Percentiles rank a stretch among this genome's conserved stretches.
phyloP scores from a whole-genome alignment of 495 filamentous ascomycete species.

The Neurospora sp. region DNA sequence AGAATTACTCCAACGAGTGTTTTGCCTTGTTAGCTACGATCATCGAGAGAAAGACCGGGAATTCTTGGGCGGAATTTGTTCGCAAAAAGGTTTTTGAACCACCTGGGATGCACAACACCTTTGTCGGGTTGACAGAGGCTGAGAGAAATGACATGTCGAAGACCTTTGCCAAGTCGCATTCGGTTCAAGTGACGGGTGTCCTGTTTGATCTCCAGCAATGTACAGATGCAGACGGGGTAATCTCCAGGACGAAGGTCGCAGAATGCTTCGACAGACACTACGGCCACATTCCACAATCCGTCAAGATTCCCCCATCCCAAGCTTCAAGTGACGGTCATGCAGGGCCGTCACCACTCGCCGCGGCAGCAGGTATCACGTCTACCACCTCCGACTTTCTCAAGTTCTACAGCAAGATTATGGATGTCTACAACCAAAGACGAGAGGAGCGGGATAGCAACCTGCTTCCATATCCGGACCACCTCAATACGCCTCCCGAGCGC shows the following conservation, averaged over 20 bases:
- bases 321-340: background rate
- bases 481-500: background rate
- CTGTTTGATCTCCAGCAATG: background rate
- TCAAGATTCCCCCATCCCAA: slow-evolving; percentile 1
- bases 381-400: slow-evolving; percentile 5
- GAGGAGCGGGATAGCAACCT: too few species aligned
- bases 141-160: background rate
- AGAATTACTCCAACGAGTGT: slow-evolving; percentile 14
- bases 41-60: slow-evolving; percentile 1
- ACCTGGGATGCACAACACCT: slow-evolving; percentile 4
- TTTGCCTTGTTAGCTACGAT: slow-evolving; percentile 4
- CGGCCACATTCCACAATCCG: background rate
- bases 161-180: slow-evolving; percentile 1
- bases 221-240: background rate
- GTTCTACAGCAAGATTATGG: slow-evolving; percentile 6
- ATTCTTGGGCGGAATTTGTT: slow-evolving; percentile 2
- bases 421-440: slow-evolving; percentile 1
- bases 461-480: background rate
- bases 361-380: slow-evolving; percentile 11
- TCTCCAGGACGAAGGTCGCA: background rate
- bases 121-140: background rate
- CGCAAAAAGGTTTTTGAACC: slow-evolving; percentile 4
- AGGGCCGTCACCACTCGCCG: background rate
- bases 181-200: background rate
- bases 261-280: background rate